Conservation (phyloP, 768 basidiomycete genomes). For the Termitomyces sp. region DNA sequence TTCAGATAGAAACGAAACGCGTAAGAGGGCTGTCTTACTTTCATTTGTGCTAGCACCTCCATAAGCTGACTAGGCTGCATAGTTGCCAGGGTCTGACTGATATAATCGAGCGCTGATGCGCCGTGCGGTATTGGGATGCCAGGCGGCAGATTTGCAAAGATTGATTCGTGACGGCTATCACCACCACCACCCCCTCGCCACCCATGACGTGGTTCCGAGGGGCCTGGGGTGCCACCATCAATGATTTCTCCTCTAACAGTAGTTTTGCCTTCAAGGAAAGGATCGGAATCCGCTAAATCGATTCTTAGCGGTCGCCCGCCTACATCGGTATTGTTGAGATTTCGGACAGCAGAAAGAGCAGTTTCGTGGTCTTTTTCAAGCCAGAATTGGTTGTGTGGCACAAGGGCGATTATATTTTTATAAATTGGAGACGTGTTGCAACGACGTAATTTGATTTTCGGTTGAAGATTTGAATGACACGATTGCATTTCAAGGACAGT, state of each 20-base stretch:
- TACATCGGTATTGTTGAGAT: constrained; percentile 88
- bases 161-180: constrained; percentile 36
- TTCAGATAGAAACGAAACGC: constrained; percentile 1
- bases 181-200: constrained; percentile 43
- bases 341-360: constrained; percentile 90
- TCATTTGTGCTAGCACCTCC: constrained; percentile 97
- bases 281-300: constrained; percentile 90
- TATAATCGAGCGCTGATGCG: constrained; percentile 68
- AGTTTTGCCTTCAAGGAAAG: constrained; percentile 86
- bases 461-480: neutral
- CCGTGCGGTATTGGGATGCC: constrained; percentile 75
- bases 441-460: neutral
- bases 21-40: constrained; percentile 54
- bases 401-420: neutral
- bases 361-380: constrained; percentile 81
- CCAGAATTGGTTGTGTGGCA: constrained; percentile 9
- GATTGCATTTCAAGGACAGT: neutral
- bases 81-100: constrained; percentile 78
- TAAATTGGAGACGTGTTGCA: neutral
- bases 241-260: constrained; percentile 79
- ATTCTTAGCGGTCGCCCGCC: constrained; percentile 91
- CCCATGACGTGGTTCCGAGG: constrained; percentile 46
- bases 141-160: constrained; percentile 63
- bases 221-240: constrained; percentile 56
- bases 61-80: constrained; percentile 82